Evolutionary conservation across 495 filamentous ascomycete species (phyloP), one percentile per base, ranked within the genome.

Genomic region (Penicillium goetzii): DNA sequence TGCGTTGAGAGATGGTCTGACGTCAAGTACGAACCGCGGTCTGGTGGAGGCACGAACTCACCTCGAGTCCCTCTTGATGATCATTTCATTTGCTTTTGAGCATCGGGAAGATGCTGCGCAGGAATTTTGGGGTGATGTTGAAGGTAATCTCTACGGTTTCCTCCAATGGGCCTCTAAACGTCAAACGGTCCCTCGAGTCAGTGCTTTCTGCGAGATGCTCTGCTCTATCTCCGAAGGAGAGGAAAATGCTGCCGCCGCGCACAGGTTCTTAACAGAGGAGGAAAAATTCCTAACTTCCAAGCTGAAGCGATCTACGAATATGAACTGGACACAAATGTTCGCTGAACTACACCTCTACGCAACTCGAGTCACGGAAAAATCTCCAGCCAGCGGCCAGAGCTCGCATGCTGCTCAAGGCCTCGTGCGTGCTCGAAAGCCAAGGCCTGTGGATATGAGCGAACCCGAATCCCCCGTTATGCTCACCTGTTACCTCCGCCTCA

Each of bases 121-220:
- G 70, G 86, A 85, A 45, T 97, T 98, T 63, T 98, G 94, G 94
- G 83, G 81, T 50, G 93, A 96, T 63, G 83, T 87, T 3, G 96
- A 98, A 64, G 89, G 91, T 66, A 96, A 97, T 66, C 78, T 98
- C 45, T 89, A 90, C 64, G 95, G 95, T 6, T 99, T 99, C 70
- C 80, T 99, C 63, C 89, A 93, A 59, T 99, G 96, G 96, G 92
- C 94, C 28, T 96, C 96, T 2, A 88, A 88, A 63, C 84, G 93
- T 65, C 92, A 94, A 65, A 95, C 95, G 9, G 96, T 96, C 7
- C 95, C 95, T 19, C 86, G 96, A 33, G 92, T 92, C 57, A 93
- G 92, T 68, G 93, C 93, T 17, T 98, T 97, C 68, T 97, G 93
- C 74, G 96, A 97, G 74, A 90, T 98, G 88, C 81, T 99, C 11